Conservation (phyloP, 345 rosid genomes). For the Euphorbia lathyris region DNA sequence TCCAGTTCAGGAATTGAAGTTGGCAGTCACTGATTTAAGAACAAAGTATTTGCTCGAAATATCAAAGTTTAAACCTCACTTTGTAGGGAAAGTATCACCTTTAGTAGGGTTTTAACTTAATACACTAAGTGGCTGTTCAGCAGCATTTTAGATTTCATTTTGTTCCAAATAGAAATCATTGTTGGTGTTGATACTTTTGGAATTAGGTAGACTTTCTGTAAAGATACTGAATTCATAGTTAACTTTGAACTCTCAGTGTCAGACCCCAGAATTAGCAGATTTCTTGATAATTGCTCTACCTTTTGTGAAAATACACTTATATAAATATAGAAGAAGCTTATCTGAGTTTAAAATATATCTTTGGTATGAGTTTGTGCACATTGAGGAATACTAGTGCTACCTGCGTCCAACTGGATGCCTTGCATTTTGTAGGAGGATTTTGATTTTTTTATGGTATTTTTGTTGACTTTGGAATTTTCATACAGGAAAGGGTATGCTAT, state of each 20-base stretch:
- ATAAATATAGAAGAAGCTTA: neutral
- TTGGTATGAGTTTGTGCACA: neutral
- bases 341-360: neutral
- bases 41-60: neutral
- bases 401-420: too few species aligned
- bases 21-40: too few species aligned
- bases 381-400: neutral
- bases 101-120: neutral
- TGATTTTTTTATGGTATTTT: neutral
- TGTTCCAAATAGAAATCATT: neutral
- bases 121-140: neutral
- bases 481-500: conserved; percentile 79
- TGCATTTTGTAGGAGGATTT: neutral
- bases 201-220: neutral
- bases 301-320: neutral
- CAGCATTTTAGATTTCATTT: neutral
- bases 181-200: neutral
- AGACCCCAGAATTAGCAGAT: neutral
- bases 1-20: neutral
- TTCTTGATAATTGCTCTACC: neutral
- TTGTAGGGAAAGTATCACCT: neutral
- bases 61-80: neutral
- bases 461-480: neutral
- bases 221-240: neutral
- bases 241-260: too few species aligned